Percentiles rank a stretch among this genome's conserved stretches.
Conservation (phyloP, 768 basidiomycete genomes). For the Polyporus arcularius region DNA sequence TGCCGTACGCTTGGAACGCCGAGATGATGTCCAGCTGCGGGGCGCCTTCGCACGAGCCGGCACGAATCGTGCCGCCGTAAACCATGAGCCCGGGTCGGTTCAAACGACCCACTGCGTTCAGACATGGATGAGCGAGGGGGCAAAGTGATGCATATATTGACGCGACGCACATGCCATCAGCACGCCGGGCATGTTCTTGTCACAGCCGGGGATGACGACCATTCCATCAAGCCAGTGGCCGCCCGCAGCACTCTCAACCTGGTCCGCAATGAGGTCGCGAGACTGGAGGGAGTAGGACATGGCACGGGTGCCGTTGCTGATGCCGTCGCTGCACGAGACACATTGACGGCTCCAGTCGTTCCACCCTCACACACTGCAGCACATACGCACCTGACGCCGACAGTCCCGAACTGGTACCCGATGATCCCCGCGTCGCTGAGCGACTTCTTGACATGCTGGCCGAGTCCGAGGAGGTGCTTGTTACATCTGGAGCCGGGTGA, state of each 20-base stretch:
- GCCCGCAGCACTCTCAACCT: slow-evolving; percentile 93
- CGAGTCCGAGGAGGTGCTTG: slow-evolving; percentile 86
- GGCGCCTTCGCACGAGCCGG: slow-evolving; percentile 87
- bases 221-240: slow-evolving; percentile 98
- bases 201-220: slow-evolving; percentile 96
- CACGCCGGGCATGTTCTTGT: slow-evolving; percentile 99
- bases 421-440: slow-evolving; percentile 70
- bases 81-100: slow-evolving; percentile 98
- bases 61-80: slow-evolving; percentile 93
- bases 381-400: slow-evolving; percentile 61
- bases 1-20: slow-evolving; percentile 97
- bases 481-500: slow-evolving; percentile 71
- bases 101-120: slow-evolving; percentile 75
- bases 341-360: not conserved
- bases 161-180: slow-evolving; percentile 84
- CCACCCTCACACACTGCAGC: not conserved
- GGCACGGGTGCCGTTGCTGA: slow-evolving; percentile 94
- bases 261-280: slow-evolving; percentile 96
- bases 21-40: slow-evolving; percentile 94
- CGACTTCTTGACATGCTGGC: slow-evolving; percentile 84
- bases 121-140: not conserved
- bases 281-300: slow-evolving; percentile 98
- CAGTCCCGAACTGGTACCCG: slow-evolving; percentile 97
- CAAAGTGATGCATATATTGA: not conserved
- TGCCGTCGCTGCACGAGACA: slow-evolving; percentile 74